Percentiles rank a stretch among this genome's conserved stretches.
phyloP scores from a whole-genome alignment of 257 asterid species.

The Capsicum rhomboideum region DNA sequence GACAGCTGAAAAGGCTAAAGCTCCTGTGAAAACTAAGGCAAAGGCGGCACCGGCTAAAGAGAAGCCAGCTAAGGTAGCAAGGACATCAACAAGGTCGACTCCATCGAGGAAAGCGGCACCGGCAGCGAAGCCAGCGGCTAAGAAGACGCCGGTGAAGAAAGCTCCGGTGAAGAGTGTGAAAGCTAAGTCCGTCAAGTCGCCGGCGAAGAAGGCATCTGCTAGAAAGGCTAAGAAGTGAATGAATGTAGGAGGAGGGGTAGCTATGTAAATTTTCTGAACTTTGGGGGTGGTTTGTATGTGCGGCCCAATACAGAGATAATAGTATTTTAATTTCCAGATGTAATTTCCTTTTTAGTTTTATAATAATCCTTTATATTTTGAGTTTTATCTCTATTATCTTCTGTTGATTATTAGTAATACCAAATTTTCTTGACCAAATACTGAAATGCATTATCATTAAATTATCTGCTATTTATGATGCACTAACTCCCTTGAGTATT shows the following conservation, averaged over 20 bases:
- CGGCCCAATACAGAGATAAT: not conserved
- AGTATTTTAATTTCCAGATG: not conserved
- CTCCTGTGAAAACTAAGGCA: slow-evolving; percentile 37
- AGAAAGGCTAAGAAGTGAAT: slow-evolving; percentile 31
- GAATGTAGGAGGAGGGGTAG: slow-evolving; percentile 17
- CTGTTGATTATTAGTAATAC: not conserved
- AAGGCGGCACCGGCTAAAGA: slow-evolving; percentile 8
- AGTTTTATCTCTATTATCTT: not conserved
- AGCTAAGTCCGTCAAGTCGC: slow-evolving; percentile 1
- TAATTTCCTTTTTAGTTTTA: not conserved
- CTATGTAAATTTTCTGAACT: slow-evolving; percentile 30
- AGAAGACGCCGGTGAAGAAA: slow-evolving; percentile 15
- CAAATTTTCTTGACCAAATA: not conserved
- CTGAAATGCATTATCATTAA: not conserved
- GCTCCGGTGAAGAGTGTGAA: slow-evolving; percentile 19
- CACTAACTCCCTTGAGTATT: not conserved
- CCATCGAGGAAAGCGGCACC: slow-evolving; percentile 1
- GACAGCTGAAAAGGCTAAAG: slow-evolving; percentile 30
- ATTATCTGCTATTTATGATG: not conserved
- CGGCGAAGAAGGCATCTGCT: slow-evolving; percentile 1
- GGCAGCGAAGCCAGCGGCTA: not conserved
- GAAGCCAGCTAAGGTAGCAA: slow-evolving; percentile 8
- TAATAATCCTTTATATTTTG: not conserved
- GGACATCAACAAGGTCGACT: not conserved
- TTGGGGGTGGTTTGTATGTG: slow-evolving; percentile 18